Evolutionary conservation across 345 rosid genomes (phyloP), one percentile per base, ranked within the genome.

Genomic region (Gossypioides kirkii): DNA sequence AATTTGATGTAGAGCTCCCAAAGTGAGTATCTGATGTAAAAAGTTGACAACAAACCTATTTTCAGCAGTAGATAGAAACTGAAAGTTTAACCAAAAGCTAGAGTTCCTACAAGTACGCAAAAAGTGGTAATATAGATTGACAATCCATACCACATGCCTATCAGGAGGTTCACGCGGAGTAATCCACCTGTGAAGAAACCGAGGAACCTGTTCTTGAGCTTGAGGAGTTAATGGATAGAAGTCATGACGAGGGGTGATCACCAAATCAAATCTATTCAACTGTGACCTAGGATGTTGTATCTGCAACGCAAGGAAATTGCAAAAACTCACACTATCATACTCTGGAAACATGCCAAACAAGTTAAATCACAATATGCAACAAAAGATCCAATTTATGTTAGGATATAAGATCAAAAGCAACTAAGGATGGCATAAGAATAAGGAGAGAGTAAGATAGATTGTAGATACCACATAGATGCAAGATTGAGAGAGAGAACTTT

Each of bases 211-310:
- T 82, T 85, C 84, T 79, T 86, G 90, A 28, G 85, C 99, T 79
- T 91, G 84, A 9, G 88, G 86, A 60, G 97, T 86, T 80, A 92
- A 77, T 81, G 96, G 92, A 85, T 92, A 95, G 78, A 83, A 95
- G 83, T 95, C 98, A 54, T 92, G 99, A 62, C 77, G 86, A 73
- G 99, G 99, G 43, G 99, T 87, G 63, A 95, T 87, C 78, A 95
- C 96, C 88, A 95, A 74, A 81, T 95, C 99, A 87, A 95, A 95
- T 84, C 96, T 89, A 76, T 86, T 84, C 82, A 92, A 80, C 16
- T 80, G 86, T n/a, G 87, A 78, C 89, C 98, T 87, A 14, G 99
- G 99, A 85, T 91, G 99, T 83, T 92, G 94, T 65, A 95, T 88
- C 99, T 95, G 86, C 79, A 83, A 22, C 5, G 56, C 60, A 73